Evolutionary conservation across 495 filamentous ascomycete genomes (phyloP).

Genomic region (Penicillium lividum): DNA sequence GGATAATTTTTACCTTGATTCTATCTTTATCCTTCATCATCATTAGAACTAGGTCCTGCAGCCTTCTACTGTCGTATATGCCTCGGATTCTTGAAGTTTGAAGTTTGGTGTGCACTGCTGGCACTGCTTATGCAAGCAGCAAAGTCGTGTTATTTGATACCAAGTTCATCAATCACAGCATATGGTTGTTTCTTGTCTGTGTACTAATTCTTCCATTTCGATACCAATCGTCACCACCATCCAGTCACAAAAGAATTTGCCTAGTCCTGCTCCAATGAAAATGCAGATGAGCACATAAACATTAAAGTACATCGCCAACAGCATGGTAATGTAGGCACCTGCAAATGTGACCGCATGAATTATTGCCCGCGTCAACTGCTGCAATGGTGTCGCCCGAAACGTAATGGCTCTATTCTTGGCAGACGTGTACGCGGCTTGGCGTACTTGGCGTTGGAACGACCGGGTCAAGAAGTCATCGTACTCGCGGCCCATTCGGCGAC

Average conservation of each 20-base stretch:
- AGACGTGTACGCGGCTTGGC: constrained; percentile 23
- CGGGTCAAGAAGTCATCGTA: constrained; percentile 59
- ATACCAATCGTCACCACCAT: constrained; percentile 19
- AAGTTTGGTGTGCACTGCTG: too few species aligned
- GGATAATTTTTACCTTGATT: too few species aligned
- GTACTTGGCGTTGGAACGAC: constrained; percentile 38
- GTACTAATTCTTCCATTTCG: not conserved
- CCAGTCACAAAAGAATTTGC: constrained; percentile 58
- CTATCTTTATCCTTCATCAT: too few species aligned
- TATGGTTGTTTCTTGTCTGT: not conserved
- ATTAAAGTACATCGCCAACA: constrained; percentile 63
- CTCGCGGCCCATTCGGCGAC: constrained; percentile 55
- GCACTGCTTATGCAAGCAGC: too few species aligned
- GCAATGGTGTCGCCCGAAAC: constrained; percentile 50
- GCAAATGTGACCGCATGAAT: constrained; percentile 65
- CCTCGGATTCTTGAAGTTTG: too few species aligned
- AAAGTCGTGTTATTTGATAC: too few species aligned
- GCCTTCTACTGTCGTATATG: too few species aligned
- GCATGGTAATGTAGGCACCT: constrained; percentile 66
- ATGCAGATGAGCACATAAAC: constrained; percentile 63
- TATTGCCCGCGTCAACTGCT: constrained; percentile 58
- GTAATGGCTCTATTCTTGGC: constrained; percentile 9
- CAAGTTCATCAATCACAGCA: not conserved
- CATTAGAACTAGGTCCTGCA: too few species aligned
- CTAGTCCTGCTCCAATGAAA: constrained; percentile 58